Base-by-base conservation (phyloP, 371 early-diverging fungal genomes). In the Fennellomyces sp. region DNA sequence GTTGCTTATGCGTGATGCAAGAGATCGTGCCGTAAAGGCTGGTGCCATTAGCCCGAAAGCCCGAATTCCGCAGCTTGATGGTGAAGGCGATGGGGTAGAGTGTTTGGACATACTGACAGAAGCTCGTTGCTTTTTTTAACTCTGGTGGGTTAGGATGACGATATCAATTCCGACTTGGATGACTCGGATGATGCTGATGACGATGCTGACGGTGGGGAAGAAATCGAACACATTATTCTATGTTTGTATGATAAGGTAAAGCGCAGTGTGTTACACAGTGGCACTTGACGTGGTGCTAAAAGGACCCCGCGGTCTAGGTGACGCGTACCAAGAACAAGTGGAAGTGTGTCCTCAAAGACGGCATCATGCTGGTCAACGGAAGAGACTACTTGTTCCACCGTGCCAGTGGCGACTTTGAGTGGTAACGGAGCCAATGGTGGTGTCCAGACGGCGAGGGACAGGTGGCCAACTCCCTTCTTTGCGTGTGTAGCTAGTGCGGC, bases 321-420 rank as follows among this genome's bases (percentile, higher is more conserved):
- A 88, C 89, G 17, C 88, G 97, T 60, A 94, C 94, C 61, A 97
- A 96, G 78, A 98, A 95, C 85, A 94, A 94, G 79, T 98, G 97
- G 97, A 95, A 95, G 84, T 95, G 96, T 69, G 88, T 91, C 8
- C 81, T 98, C 45, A 91, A 92, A 73, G 98, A 97, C 66, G 98
- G 98, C 26, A 93, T 98, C 63, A 91, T 95, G 81, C 72, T 92
- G 60, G 89, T 96, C 49, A 94, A 97, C 63, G 98, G 97, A 19
- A 87, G 89, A 61, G 97, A 98, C 64, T 97, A 94, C 69, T 72
- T 96, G 33, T 98, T 97, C 83, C 89, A 91, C 63, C 91, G 90
- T 72, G 94, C 94, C 12, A 96, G 82, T 61, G 94, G 95, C 31
- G 97, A 97, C 56, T 97, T 96, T 81, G 96, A 96, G 62, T 97